Base-by-base conservation (phyloP, 1,284 basidiomycete species). In the Ceratobasidium sp. region DNA sequence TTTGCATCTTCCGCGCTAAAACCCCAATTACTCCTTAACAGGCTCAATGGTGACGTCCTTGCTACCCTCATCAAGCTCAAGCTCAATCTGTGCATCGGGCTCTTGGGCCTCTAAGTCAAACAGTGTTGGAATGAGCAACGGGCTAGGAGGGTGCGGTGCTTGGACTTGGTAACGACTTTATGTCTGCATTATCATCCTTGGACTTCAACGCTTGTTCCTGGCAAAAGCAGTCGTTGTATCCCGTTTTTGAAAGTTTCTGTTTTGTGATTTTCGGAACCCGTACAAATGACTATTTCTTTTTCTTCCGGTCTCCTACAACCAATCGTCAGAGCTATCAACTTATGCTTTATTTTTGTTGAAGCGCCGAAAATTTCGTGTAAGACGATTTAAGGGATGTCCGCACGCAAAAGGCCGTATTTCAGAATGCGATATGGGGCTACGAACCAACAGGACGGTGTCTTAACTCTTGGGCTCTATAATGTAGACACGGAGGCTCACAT, bases 41-140 rank as follows among this genome's bases (percentile, higher is more conserved):
- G 73, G 73, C 26, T 54, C 28, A 33, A 33, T 42, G 50, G 73
- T 23, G 28, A 20, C 42, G 66, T 66, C 48, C 40, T 75, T 10
- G 73, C 73, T 40, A 28, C 66, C 28, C 50, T 75, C 50, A n/a
- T 66, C 61, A 75, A 75, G 62, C 62, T 75, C 61, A 75, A 75
- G 73, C 66, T 75, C 46, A 44, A 10, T 46, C 20, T 54, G 5
- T 75, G 73, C 73, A 42, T 75, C 44, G 73, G 62, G 33, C 0
- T 75, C 62, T 50, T 75, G 26, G 73, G 73, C 23, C 62, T 75
- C 61, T 75, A 75, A 65, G 59, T 50, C 20, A 12, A 26, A 15
- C 59, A 40, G 15, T 5, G 33, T 20, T 26, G 59, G 28, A 15
- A 38, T 20, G 50, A 54, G 66, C 28, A 52, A 52, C 57, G 28